Evolutionary conservation across 2,329 filamentous ascomycete genomes (phyloP), one percentile per base, ranked within the genome.

Genomic region (Talaromyces sp.): DNA sequence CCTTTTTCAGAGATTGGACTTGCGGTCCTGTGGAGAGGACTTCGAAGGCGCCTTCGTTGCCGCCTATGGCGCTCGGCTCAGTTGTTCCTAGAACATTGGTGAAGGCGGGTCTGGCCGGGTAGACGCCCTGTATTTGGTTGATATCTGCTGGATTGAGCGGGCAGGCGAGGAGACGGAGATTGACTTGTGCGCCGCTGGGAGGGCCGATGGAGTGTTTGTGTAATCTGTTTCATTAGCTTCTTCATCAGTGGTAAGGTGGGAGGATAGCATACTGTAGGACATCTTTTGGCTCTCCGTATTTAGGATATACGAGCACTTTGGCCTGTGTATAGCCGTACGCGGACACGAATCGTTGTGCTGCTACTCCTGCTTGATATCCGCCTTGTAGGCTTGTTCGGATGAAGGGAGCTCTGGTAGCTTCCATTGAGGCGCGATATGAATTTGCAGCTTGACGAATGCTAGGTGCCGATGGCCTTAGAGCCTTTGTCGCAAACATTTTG

Each of bases 141-240:
- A 99, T 91, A 80, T 99, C 95, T 73, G 95, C 93, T 27, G 95
- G 95, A 81, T 99, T 99, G 78, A 99, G 92, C 65, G 95, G 92
- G 0, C 93, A 88, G 37, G 93, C 91, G 72, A 99, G 91, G 72
- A 95, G 89, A 77, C 92, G 92, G 66, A 99, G 83, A 63, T 94
- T 93, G 70, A 96, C 81, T 68, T 85, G 81, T 63, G 85, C 81
- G 57, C 91, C 89, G 68, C 81, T 73, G 5, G 81, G 81, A 9
- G 81, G 75, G 6, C 81, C 81, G 63, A 83, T 81, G 9, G 81
- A 83, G 70, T 83, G 79, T 35, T 79, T 79, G 70, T 83, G 81
- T 39, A 83, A 75, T 24, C 80, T 76, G 63, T 22, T 14, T 33
- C 11, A 56, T 37, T 24, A 56, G 52, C 10, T 31, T 16, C 4